Evolutionary conservation across 2,329 filamentous ascomycete species (phyloP), one percentile per base, ranked within the genome.

Genomic region (Nemania abortiva): DNA sequence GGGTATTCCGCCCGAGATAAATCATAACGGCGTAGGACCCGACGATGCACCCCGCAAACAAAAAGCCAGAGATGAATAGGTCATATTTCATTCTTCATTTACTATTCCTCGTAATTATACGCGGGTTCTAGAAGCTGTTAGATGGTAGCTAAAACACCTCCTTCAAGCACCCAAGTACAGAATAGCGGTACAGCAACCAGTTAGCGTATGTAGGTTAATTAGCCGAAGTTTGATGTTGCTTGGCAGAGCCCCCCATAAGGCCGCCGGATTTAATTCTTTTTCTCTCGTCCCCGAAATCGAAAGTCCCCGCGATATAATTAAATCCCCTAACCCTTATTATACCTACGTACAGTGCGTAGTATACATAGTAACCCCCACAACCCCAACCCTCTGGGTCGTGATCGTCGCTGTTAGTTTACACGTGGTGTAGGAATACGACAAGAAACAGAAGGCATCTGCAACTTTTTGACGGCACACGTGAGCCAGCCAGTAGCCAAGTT

Each of bases 361-460:
- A 6, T 13, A 3, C 15, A 5, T 52, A 27, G 49, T 18, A 52
- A 47, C 24, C 45, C 20, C 49, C 49, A 52, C 49, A 24, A 29
- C 49, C 49, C 49, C 49, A 29, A 22, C 20, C 15, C 20, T 34
- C 11, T 27, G 34, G n/a, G 39, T 49, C 37, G 34, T 24, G 49
- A 54, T 27, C 31, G 18, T 29, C 39, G 13, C 24, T 55, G 22
- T 11, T 47, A n/a, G 20, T 54, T 45, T 50, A 24, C 58, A 62
- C 57, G 58, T 62, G 57, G 64, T 56, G 37, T 50, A 24, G 22
- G 15, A 65, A 65, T 49, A 59, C 37, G 53, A 42, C 31, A 15
- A 42, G 54, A 45, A 11, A 57, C 37, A 37, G 39, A 63, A 39
- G 50, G 18, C 50, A 13, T 47, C 27, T 56, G 3, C 39, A 15